Evolutionary conservation across 1,284 basidiomycete genomes (phyloP).

Genomic region (Marasmius oreades): DNA sequence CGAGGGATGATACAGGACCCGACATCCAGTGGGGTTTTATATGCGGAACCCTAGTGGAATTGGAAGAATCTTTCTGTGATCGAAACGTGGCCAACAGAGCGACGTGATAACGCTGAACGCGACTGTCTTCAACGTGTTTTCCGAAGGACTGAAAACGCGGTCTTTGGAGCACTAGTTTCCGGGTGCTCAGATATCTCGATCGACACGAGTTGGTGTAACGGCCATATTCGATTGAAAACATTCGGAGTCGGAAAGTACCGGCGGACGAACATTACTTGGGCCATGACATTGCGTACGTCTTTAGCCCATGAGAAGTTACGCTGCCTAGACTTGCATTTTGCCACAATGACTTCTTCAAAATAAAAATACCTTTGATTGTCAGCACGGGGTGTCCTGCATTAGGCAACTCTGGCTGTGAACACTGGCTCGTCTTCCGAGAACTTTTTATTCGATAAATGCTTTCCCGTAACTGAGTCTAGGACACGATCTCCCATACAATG

Average conservation of each 20-base stretch:
- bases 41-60: slow-evolving; percentile 34
- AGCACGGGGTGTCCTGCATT: slow-evolving; percentile 37
- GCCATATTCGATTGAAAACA: slow-evolving; percentile 33
- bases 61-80: slow-evolving; percentile 48
- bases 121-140: slow-evolving; percentile 63
- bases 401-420: slow-evolving; percentile 52
- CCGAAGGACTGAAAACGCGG: slow-evolving; percentile 59
- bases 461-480: slow-evolving; percentile 58
- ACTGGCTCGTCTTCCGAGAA: slow-evolving; percentile 41
- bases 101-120: slow-evolving; percentile 63
- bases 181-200: slow-evolving; percentile 62
- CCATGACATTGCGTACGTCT: slow-evolving; percentile 10
- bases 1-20: slow-evolving; percentile 20
- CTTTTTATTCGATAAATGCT: slow-evolving; percentile 45
- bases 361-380: slow-evolving; percentile 6
- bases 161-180: slow-evolving; percentile 67
- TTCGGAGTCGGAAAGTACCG: slow-evolving; percentile 27
- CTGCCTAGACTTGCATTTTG: slow-evolving; percentile 31
- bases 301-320: slow-evolving; percentile 22
- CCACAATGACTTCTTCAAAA: slow-evolving; percentile 17
- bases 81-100: slow-evolving; percentile 67
- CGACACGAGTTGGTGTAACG: slow-evolving; percentile 59
- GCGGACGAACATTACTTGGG: slow-evolving; percentile 14
- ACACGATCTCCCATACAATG: slow-evolving; percentile 60
- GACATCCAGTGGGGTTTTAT: slow-evolving; percentile 38